These are phyloP conservation scores for Rachicladosporium sp. DNA, from an alignment of 2,329 filamentous ascomycete genomes.

Conservation along the genomic window DNA sequence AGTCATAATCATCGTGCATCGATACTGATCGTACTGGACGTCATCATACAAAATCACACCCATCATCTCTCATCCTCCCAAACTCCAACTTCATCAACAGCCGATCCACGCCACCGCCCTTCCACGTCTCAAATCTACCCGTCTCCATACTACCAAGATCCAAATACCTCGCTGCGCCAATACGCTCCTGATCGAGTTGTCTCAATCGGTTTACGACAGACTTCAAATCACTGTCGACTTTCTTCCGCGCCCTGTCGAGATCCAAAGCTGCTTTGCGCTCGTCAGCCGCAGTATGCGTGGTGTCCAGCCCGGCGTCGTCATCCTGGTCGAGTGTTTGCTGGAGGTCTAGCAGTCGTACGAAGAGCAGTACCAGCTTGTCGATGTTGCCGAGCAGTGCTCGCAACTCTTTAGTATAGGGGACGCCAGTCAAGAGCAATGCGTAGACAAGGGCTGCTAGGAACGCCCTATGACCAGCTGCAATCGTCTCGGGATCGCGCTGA, in stretches of 20 bases:
- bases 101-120: slow-evolving; percentile 68
- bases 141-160: slow-evolving; percentile 11
- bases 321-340: slow-evolving; percentile 73
- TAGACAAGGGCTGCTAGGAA: slow-evolving; percentile 61
- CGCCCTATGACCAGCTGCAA: slow-evolving; percentile 64
- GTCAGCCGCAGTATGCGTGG: slow-evolving; percentile 47
- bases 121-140: slow-evolving; percentile 51
- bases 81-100: slow-evolving; percentile 84
- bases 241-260: slow-evolving; percentile 49
- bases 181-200: slow-evolving; percentile 45
- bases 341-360: slow-evolving; percentile 61
- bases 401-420: slow-evolving; percentile 50
- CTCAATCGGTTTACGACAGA: slow-evolving; percentile 44
- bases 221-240: slow-evolving; percentile 56
- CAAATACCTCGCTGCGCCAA: slow-evolving; percentile 21
- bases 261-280: slow-evolving; percentile 55
- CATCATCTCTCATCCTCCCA: slow-evolving; percentile 18
- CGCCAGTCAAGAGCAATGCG: slow-evolving; percentile 53
- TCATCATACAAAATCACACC: slow-evolving; percentile 5
- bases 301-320: slow-evolving; percentile 62
- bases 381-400: slow-evolving; percentile 58
- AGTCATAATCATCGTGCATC: too few species aligned
- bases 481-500: slow-evolving; percentile 69
- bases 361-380: slow-evolving; percentile 69
- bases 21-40: too few species aligned